phyloP scores from a whole-genome alignment of 495 filamentous ascomycete genomes.

The Aspergillus incahuasiensis region DNA sequence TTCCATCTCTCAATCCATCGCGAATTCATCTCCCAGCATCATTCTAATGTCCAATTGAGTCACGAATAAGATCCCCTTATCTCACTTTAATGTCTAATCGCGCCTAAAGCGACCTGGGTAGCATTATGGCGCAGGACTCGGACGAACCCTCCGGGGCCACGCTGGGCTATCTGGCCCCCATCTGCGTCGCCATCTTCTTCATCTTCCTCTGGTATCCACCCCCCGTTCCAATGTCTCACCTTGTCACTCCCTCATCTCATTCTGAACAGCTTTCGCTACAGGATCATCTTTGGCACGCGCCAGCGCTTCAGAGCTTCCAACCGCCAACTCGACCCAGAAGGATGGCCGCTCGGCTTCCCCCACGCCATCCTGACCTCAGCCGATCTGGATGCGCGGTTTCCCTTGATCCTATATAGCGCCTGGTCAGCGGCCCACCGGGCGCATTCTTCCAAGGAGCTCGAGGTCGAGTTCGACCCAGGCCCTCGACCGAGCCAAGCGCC shows the following conservation, averaged over 20 bases:
- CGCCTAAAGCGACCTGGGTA: not conserved
- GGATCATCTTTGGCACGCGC: slow-evolving; percentile 15
- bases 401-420: slow-evolving; percentile 78
- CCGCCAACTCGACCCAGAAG: slow-evolving; percentile 11
- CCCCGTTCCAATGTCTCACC: not conserved
- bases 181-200: slow-evolving; percentile 16
- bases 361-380: not conserved
- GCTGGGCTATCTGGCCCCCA: slow-evolving; percentile 15
- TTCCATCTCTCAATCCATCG: not conserved
- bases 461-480: not conserved
- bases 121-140: slow-evolving; percentile 3
- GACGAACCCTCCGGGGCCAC: slow-evolving; percentile 1
- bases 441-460: not conserved
- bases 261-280: slow-evolving; percentile 9
- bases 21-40: not conserved
- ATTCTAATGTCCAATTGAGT: not conserved
- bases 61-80: not conserved
- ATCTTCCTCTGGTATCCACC: slow-evolving; percentile 11
- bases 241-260: slow-evolving; percentile 1
- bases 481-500: not conserved
- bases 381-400: slow-evolving; percentile 88
- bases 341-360: slow-evolving; percentile 6
- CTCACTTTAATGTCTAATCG: not conserved
- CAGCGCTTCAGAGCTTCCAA: slow-evolving; percentile 3
- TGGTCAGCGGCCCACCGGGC: slow-evolving; percentile 55